Base-by-base conservation (phyloP, 331 rosid genomes). In the Telfairia occidentalis region DNA sequence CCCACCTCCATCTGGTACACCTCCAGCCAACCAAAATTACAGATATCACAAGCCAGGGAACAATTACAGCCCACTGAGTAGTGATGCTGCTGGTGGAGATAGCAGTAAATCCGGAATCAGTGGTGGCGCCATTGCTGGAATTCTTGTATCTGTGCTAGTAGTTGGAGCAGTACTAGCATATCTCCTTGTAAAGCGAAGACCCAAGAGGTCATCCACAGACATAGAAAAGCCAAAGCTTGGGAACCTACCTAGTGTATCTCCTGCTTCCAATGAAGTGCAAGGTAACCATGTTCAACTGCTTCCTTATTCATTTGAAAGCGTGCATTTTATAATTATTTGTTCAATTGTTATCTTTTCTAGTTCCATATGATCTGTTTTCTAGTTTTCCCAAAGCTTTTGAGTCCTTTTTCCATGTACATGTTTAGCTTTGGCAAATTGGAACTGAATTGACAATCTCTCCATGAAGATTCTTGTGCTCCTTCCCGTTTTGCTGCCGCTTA, bases 1-100 rank as follows among this genome's bases (percentile, higher is more conserved):
- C 50, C 99, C 97, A 67, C 97, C 97, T 53, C 97, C 99, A 45
- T 97, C 99, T 32, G 97, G 97, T 46, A 88, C 97, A 11, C 96
- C 97, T 71, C 96, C 96, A 64, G 63, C 81, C 57, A 69, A 73
- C 66, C 79, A 74, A 76, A 54, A 67, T 74, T 76, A 70, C 49
- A 86, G 80, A 64, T 79, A 73, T 78, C 96, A 77, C 84, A 84
- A 82, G 23, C 79, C 96, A 58, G 89, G 86, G 37, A 82, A 83
- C 59, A 81, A 71, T 54, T 66, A 76, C 78, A 77, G 74, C 80
- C 75, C 92, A 10, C 84, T 94, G 58, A 82, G 75, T 65, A 78
- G 38, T 78, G 23, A 28, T 40, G 84, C 74, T 76, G 28, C 77
- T 18, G 81, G 85, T 69, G 94, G 50, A 1, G 95, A 83, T 72